Percentiles rank a stretch among this genome's conserved stretches.
Evolutionary conservation across 1,139 yeast species (phyloP).

Genomic region (Suhomyces taliae): DNA sequence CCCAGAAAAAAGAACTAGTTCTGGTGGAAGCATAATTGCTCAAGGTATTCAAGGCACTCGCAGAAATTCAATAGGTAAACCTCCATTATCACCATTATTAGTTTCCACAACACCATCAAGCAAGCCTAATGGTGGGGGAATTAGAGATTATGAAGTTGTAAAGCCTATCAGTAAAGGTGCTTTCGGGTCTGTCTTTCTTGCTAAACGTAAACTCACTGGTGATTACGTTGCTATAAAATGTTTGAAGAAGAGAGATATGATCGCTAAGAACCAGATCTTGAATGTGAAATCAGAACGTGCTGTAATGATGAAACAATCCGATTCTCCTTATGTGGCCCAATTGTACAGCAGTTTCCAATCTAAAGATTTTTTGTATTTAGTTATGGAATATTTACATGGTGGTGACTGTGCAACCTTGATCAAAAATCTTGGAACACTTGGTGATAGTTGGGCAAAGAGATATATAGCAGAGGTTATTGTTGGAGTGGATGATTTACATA

Average conservation of each 20-base stretch:
- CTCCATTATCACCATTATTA: constrained; percentile 80
- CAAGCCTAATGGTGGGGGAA: constrained; percentile 55
- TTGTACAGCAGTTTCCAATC: constrained; percentile 88
- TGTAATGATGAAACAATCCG: constrained; percentile 95
- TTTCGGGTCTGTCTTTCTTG: constrained; percentile 90
- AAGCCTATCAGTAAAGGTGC: constrained; percentile 98
- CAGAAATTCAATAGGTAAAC: constrained; percentile 31
- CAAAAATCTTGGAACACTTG: constrained; percentile 75
- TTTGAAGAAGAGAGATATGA: constrained; percentile 92
- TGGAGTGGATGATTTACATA: constrained; percentile 87
- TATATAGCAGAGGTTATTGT: constrained; percentile 89
- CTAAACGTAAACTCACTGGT: constrained; percentile 81
- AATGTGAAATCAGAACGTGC: constrained; percentile 95
- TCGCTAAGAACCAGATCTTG: constrained; percentile 92
- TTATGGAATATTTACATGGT: constrained; percentile 95
- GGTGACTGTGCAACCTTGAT: constrained; percentile 93
- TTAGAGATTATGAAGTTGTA: constrained; percentile 83
- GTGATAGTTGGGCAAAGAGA: constrained; percentile 84
- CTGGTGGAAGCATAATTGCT: constrained; percentile 16
- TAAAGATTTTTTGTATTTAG: constrained; percentile 80
- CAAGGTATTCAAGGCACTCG: constrained; percentile 5
- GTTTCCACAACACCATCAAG: constrained; percentile 56
- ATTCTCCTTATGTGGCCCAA: constrained; percentile 91
- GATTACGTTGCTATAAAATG: constrained; percentile 96
- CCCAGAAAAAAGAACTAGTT: constrained; percentile 18